Base-by-base conservation (phyloP, 1,284 basidiomycete species). In the Sphaerobolus stellatus region DNA sequence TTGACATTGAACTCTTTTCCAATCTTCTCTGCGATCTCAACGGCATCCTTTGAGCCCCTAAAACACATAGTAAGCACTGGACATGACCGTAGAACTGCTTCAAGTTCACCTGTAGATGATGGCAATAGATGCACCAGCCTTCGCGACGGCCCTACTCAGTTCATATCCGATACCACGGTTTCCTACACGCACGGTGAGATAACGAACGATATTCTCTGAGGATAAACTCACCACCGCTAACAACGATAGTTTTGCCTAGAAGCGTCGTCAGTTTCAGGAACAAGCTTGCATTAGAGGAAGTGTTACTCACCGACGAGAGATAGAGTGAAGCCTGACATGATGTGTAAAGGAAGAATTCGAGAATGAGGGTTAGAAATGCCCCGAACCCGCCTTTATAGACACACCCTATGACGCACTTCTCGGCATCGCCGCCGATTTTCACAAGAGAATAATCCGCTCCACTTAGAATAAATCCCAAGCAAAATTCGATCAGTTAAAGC, bases 101-200 rank as follows among this genome's bases (percentile, higher is more conserved):
- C 14, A 2, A 16, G 25, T 30, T 4, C 5, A 43, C 67, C 69
- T 70, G 63, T 75, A 78, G 30, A 79, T 72, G n/a, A 79, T 73
- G 16, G 72, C 77, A 4, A 79, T 74, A 29, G 66, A 66, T 0
- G 69, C 67, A 24, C 72, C 72, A 0, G 76, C 72, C 45, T 69
- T 61, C 8, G 77, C 76, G 52, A 77, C 69, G 3, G 75, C 74
- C 41, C 66, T 65, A 53, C 75, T 72, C 56, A 74, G 73, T 8
- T 71, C 78, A n/a, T 60, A 63, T 3, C 80, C 80, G 48, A 81
- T 78, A 38, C 79, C 78, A 22, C 68, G 62, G 64, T 70, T 70
- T 20, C 54, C 49, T 56, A 34, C 41, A 18, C 18, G 24, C 36
- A 50, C 49, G 43, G 9, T 18, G 24, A 41, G 22, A 31, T 22